A percentile compares a stretch with the other conserved stretches of the same genome.
Conservation (phyloP, 2,329 filamentous ascomycete genomes). For the Microsporum audouinii region DNA sequence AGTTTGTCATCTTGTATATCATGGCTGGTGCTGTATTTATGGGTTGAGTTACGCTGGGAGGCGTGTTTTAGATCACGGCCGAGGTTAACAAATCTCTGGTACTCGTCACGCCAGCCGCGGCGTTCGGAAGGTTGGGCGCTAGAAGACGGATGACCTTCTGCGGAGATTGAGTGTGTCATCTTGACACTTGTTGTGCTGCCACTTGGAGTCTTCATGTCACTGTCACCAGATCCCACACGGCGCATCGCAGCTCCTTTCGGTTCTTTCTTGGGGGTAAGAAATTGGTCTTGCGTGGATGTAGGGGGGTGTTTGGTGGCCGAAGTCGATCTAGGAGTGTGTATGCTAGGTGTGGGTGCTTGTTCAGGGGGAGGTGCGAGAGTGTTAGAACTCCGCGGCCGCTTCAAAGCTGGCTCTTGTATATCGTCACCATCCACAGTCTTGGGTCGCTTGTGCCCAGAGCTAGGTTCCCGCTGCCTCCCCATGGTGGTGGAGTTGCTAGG, state of each 20-base stretch:
- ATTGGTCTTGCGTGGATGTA: conserved; percentile 20
- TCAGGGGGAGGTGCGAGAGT: conserved; percentile 22
- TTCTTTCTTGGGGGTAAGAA: conserved; percentile 36
- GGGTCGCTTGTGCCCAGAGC: conserved; percentile 19
- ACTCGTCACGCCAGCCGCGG: conserved; percentile 34
- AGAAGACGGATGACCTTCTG: conserved; percentile 15
- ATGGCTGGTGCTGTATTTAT: conserved; percentile 16
- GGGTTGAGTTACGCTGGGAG: conserved; percentile 26
- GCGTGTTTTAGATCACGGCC: conserved; percentile 38
- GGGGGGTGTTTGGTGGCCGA: conserved; percentile 25
- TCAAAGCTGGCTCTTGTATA: conserved; percentile 20
- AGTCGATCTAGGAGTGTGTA: conserved; percentile 24
- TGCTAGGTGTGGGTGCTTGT: conserved; percentile 27
- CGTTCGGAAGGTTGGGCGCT: conserved; percentile 27
- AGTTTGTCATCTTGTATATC: conserved; percentile 24
- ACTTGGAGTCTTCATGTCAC: conserved; percentile 31
- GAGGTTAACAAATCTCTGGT: conserved; percentile 32
- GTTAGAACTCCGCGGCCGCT: conserved; percentile 25
- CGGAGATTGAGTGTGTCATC: conserved; percentile 12
- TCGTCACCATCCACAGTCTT: conserved; percentile 20
- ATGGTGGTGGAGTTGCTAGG: conserved; percentile 11
- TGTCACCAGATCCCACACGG: conserved; percentile 30
- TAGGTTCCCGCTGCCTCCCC: conserved; percentile 13
- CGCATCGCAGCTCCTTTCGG: conserved; percentile 28
- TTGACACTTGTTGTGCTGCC: conserved; percentile 21